Conservation (phyloP, 1,284 basidiomycete species). For the Sanghuangporus baumii region DNA sequence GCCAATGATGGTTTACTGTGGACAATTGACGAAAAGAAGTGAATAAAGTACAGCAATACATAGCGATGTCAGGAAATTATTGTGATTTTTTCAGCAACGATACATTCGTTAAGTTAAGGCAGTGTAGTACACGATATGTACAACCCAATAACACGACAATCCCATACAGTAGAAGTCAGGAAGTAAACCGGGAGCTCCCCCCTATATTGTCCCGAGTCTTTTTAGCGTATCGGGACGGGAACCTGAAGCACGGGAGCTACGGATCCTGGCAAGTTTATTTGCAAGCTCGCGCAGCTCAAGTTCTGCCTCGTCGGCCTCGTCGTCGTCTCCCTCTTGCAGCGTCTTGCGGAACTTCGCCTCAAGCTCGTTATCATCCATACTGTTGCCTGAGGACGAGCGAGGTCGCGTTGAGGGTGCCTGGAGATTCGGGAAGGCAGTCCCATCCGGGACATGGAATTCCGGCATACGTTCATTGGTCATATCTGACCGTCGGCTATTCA, state of each 20-base stretch:
- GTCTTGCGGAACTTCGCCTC: constrained; percentile 81
- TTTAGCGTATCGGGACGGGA: constrained; percentile 51
- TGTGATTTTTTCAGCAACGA: background rate
- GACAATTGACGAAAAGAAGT: background rate
- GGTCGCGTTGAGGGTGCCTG: constrained; percentile 60
- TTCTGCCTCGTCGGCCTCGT: constrained; percentile 36
- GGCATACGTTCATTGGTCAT: constrained; percentile 92
- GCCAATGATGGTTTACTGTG: no score
- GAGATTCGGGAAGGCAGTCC: constrained; percentile 40
- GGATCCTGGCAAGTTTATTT: constrained; percentile 52
- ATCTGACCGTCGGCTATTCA: constrained; percentile 79
- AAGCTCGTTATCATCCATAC: constrained; percentile 54
- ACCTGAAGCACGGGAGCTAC: constrained; percentile 28
- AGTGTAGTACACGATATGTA: background rate
- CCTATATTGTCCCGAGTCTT: constrained; percentile 55
- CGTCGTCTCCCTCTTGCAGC: constrained; percentile 44
- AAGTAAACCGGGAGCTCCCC: background rate
- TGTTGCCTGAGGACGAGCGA: constrained; percentile 34
- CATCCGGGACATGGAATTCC: constrained; percentile 37
- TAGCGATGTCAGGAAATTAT: background rate
- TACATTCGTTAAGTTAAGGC: background rate
- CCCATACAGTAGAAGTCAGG: background rate
- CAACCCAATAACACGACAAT: background rate
- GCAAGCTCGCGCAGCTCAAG: constrained; percentile 49
- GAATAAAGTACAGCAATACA: background rate